Base-by-base conservation (phyloP, 257 asterid genomes). In the Catharanthus roseus region DNA sequence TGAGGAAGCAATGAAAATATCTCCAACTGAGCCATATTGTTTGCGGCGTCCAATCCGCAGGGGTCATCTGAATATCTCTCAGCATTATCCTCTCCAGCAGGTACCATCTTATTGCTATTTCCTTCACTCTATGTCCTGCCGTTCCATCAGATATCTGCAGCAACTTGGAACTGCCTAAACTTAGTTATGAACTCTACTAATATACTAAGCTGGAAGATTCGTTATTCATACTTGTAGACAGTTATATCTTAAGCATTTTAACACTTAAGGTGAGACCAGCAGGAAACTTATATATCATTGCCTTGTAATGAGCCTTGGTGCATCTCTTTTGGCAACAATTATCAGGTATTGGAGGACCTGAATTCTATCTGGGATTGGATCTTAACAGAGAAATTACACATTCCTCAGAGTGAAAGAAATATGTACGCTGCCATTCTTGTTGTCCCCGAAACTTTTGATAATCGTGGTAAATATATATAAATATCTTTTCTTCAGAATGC, bases 41-140 rank as follows among this genome's bases (percentile, higher is more conserved):
- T 88, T 95, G 84, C 79, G 87, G 53, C 91, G 99, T 28, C 99
- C 99, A 68, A 87, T 95, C 73, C 99, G 99, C 73, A 84, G 99
- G 81, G 99, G 99, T 45, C 97, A 90, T 81, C 85, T 95, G 79
- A 95, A 91, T 79, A 85, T 89, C 70, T 95, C 99, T 80, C 82
- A 83, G 72, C 81, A 89, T 83, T 95, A 91, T 80, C 85, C 97
- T 60, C 72, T 82, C 84, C 97, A 91, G 84, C 97, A 95, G 96
- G 99, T 95, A 80, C 67, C 38, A 41, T 55, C 67, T 74, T 67
- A 6, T 36, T 38, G 31, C 44, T 24, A 3, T 63, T 31, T 77
- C 57, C 28, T 49, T 10, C 9, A 41, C 39, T 70, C 51, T 29
- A 28, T 45, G 24, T 1, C 56, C 29, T 49, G 19, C 58, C 26